phyloP scores from a whole-genome alignment of 352 stramenopile species.

The Phytophthora quininea region DNA sequence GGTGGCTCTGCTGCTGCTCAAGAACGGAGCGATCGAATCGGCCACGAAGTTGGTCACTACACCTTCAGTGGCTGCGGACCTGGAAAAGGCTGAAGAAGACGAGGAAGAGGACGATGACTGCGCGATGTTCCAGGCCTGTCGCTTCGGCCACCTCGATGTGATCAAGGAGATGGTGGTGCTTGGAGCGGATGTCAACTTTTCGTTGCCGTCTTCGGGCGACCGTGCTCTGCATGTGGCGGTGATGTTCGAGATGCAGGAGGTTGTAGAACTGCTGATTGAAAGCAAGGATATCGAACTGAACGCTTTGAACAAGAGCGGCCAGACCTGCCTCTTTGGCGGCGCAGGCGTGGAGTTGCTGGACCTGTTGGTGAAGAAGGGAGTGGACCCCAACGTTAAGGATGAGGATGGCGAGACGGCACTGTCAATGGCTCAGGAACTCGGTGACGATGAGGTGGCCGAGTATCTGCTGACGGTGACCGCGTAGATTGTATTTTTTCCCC shows the following conservation, averaged over 20 bases:
- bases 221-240: conserved; percentile 78
- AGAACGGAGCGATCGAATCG: conserved; percentile 69
- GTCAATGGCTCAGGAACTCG: conserved; percentile 74
- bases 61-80: conserved; percentile 30
- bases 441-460: conserved; percentile 73
- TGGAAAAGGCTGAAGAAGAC: conserved; percentile 40
- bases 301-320: conserved; percentile 65
- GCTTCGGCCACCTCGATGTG: conserved; percentile 66
- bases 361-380: conserved; percentile 63
- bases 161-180: conserved; percentile 81
- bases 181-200: conserved; percentile 75
- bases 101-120: conserved; percentile 68
- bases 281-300: conserved; percentile 67
- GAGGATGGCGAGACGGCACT: conserved; percentile 72
- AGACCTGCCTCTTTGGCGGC: conserved; percentile 86
- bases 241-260: conserved; percentile 86
- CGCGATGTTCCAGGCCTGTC: conserved; percentile 79
- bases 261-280: conserved; percentile 71
- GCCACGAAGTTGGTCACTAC: conserved; percentile 70
- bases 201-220: conserved; percentile 66
- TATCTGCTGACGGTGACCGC: conserved; percentile 55
- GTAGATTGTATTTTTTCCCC: conserved; percentile 31
- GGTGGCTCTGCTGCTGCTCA: conserved; percentile 72
- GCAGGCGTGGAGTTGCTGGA: conserved; percentile 73
- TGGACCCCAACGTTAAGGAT: conserved; percentile 70